Evolutionary conservation across 208 protist genomes (phyloP).

Genomic region (Trypanosoma lewisi): DNA sequence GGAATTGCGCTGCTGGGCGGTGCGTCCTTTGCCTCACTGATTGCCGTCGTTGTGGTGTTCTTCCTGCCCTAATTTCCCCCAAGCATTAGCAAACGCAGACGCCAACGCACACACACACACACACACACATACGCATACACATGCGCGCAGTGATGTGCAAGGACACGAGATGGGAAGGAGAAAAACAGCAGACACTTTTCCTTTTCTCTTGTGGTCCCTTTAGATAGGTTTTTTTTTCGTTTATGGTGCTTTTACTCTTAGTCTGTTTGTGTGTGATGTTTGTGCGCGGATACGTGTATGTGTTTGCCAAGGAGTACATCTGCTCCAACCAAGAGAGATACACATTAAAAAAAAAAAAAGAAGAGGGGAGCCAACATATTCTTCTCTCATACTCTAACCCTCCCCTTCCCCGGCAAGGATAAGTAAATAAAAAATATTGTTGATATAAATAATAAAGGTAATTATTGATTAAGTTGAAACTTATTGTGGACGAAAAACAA

Average conservation of each 20-base stretch:
- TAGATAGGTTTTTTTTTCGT: conserved; percentile 4
- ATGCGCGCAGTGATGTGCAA: background rate
- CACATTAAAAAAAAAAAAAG: too few relatives aligned
- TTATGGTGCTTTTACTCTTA: background rate
- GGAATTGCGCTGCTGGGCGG: conserved; percentile 67
- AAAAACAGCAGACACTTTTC: conserved; percentile 8
- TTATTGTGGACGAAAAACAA: too few relatives aligned
- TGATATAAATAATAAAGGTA: too few relatives aligned
- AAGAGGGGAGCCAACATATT: too few relatives aligned
- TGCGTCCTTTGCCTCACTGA: conserved; percentile 49
- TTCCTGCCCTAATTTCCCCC: conserved; percentile 46
- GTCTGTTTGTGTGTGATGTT: background rate
- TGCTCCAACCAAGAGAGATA: too few relatives aligned
- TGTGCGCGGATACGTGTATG: too few relatives aligned
- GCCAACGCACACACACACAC: background rate
- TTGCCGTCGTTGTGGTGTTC: conserved; percentile 64
- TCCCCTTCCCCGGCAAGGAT: too few relatives aligned
- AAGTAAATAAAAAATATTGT: too few relatives aligned
- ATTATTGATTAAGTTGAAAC: too few relatives aligned
- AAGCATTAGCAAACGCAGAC: background rate
- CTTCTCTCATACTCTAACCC: too few relatives aligned
- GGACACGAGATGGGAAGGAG: background rate
- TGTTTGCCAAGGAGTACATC: too few relatives aligned
- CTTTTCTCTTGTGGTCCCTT: conserved; percentile 1
- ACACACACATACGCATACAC: too few relatives aligned